Base-by-base conservation (phyloP, 805 yeast species). In the Clavispora fructus region DNA sequence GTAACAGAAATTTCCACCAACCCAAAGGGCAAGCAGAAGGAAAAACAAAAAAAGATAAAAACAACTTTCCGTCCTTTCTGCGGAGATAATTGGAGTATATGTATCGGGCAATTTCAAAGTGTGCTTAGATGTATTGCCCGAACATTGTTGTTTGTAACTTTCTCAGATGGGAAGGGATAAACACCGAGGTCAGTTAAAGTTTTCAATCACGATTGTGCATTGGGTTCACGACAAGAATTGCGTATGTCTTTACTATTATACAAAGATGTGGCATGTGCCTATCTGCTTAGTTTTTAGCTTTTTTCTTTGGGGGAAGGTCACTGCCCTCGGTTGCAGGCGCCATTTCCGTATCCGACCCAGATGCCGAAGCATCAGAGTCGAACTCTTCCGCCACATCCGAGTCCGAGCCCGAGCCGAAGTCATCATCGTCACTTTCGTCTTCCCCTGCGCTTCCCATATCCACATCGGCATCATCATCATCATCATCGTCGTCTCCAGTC, bases 311-410 rank as follows among this genome's bases (percentile, higher is more conserved):
- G 6, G 72, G 73, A 40, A 58, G 54, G 29, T 60, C 62, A 41
- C 56, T 64, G 14, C 46, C 52, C 17, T 48, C 58, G 26, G 42
- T 43, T 25, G 42, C 59, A 11, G 46, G 57, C 13, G 44, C 59
- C 52, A 43, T 56, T 13, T 56, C 64, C 16, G 37, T 49, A 7
- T 60, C 71, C 16, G 65, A 54, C 38, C 49, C 69, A 10, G 64
- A 58, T 6, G 57, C 64, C 2, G 67, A 55, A 19, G 73, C 85
- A 56, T 86, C 87, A 11, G 89, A 83, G 59, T 86, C 92, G 58
- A 75, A 87, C 63, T 88, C 97, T 65, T 87, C 95, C 7, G 91
- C 95, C 37, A 82, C 82, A 55, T 87, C 95, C 33, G 82, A 78
- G 37, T 78, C 88, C 13, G 76, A 71, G 6, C 71, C 82, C 8